Evolutionary conservation across 495 filamentous ascomycete genomes (phyloP), one percentile per base, ranked within the genome.

Genomic region (Daldinia loculata): DNA sequence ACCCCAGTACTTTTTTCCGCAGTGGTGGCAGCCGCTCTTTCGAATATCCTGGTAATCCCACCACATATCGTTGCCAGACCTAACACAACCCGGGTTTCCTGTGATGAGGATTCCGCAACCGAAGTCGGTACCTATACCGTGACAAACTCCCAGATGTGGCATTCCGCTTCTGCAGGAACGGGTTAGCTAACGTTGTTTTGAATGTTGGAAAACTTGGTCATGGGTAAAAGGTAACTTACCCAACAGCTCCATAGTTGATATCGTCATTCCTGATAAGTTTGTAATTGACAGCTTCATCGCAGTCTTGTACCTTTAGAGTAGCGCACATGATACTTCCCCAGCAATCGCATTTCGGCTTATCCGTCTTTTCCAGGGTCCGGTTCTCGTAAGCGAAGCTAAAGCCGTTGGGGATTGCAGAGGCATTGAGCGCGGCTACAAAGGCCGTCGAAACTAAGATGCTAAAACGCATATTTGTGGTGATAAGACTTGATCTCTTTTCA

Each of bases 31-130:
- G 6, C 56, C 48, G 1, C 8, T 19, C 5, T 48, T 3, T 6
- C 69, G 43, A 15, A 72, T 72, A 2, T 67, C 69, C 48, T 72
- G 69, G 19, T 72, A 72, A 36, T 72, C 69, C 53, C 59, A 64
- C 69, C 69, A 72, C 2, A 72, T 67, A 1, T 72, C 36, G 29
- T 72, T 72, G 29, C 69, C 69, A n/a, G 69, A 67, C 26, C 48
- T 43, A 3, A 43, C 36, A 38, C 69, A 72, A 29, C 38, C 4
- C 2, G 11, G 1, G 27, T 12, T 14, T 14, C 69, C 69, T 51
- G 64, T 5, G 45, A 72, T 52, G 14, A 67, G 9, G 58, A 72
- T 45, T 22, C 24, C 69, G 55, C 69, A 72, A 60, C 69, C 69
- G 27, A 50, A 72, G n/a, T 72, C 69, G 7, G 59, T 64, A 24